Base-by-base conservation (phyloP, 805 yeast species). In the Kodamaea hsintzibuensis region DNA sequence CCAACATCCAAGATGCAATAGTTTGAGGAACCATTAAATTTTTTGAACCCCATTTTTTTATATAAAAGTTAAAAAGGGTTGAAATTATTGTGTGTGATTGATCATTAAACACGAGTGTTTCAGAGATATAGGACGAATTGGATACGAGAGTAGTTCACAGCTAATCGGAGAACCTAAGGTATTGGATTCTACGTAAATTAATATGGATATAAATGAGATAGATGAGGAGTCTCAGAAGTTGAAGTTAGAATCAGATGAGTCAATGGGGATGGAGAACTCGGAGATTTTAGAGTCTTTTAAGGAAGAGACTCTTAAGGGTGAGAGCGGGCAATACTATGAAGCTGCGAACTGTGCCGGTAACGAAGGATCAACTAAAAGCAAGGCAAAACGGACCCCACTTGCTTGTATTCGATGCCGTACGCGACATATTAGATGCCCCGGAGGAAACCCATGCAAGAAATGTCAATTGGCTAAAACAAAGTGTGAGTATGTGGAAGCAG, bases 381-480 rank as follows among this genome's bases (percentile, higher is more conserved):
- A 50, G 30, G 70, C 62, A 27, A 74, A 73, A 53, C 57, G 78
- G 40, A 71, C 72, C 7, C 60, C 70, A n/a, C 60, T 74, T 44
- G 80, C 80, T 5, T 88, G 93, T 65, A 80, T 81, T 1, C 71
- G 89, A 45, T 88, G 95, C 64, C 75, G 93, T 33, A 79, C 82
- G 47, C 76, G 91, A 51, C 95, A 88, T 67, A 82, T 86, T 43
- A 81, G 87, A 57, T 88, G 95, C 63, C 90, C 90, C 12, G 91
- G 91, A 1, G 90, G 89, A 1, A 81, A 84, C 47, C 91, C 91
- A 0, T 88, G 95, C 65, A 67, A 73, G 49, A 84, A 84, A 61
- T 88, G 95, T 64, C 68, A 67, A 12, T 64, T 76, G 48, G 82
- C 86, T 13, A 78, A 76, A 48, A 72, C 83, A 2, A 74, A 76